Evolutionary conservation across 164 flowering plant genomes (phyloP).

Genomic region (Chloranthus sessilifolius): DNA sequence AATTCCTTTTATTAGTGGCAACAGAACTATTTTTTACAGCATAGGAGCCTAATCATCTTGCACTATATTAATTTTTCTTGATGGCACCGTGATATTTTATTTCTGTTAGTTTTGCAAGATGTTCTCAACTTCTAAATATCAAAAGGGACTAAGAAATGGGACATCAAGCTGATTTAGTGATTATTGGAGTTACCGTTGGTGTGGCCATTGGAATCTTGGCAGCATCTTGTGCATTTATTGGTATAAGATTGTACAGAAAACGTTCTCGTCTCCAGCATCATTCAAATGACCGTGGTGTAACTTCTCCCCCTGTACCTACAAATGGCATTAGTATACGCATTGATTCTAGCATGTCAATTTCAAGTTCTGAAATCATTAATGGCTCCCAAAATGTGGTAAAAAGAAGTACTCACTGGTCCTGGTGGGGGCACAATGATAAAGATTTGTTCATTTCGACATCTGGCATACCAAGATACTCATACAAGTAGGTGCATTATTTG

Average conservation of each 20-base stretch:
- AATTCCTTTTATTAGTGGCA: too few species aligned
- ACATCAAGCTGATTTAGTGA: conserved; percentile 47
- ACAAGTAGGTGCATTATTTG: conserved; percentile 60
- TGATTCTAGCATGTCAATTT: conserved; percentile 62
- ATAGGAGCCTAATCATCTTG: too few species aligned
- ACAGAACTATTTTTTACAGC: too few species aligned
- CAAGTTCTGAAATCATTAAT: conserved; percentile 34
- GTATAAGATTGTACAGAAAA: conserved; percentile 60
- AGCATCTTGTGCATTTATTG: conserved; percentile 52
- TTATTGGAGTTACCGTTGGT: conserved; percentile 70
- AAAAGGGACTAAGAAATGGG: conserved; percentile 44
- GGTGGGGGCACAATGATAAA: conserved; percentile 63
- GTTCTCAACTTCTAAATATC: conserved; percentile 25
- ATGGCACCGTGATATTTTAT: too few species aligned
- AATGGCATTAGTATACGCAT: conserved; percentile 60
- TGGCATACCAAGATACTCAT: conserved; percentile 71
- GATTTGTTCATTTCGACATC: conserved; percentile 57
- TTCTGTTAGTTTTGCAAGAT: conserved; percentile 39
- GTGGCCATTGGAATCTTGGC: conserved; percentile 64
- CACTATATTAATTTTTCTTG: too few species aligned
- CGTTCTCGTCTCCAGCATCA: conserved; percentile 30
- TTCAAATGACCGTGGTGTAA: conserved; percentile 34
- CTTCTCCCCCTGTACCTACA: conserved; percentile 59
- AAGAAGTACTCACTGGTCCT: conserved; percentile 27
- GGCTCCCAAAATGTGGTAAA: conserved; percentile 21